phyloP scores from a whole-genome alignment of 2,329 filamentous ascomycete genomes.

The Claviceps sp. region DNA sequence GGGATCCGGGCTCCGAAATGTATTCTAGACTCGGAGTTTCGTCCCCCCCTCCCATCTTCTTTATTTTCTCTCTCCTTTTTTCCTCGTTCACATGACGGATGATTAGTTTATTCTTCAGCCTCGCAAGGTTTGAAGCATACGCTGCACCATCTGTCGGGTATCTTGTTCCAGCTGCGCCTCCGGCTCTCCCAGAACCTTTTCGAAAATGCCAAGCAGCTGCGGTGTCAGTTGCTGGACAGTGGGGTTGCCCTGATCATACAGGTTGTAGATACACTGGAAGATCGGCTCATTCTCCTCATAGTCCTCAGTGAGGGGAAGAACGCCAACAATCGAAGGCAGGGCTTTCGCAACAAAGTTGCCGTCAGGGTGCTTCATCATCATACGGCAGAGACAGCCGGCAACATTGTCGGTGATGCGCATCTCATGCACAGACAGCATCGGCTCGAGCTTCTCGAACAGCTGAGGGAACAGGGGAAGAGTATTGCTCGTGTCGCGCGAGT shows the following conservation, averaged over 20 bases:
- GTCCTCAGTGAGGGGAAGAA: conserved; percentile 82
- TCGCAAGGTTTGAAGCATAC: conserved; percentile 40
- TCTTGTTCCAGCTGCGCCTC: conserved; percentile 64
- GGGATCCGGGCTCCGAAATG: not conserved
- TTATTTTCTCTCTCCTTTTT: not conserved
- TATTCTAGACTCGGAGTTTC: not conserved
- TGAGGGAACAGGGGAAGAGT: conserved; percentile 64
- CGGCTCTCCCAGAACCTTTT: conserved; percentile 57
- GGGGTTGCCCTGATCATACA: conserved; percentile 60
- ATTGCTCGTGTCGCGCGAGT: conserved; percentile 56
- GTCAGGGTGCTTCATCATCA: conserved; percentile 84
- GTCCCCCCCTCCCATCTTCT: not conserved
- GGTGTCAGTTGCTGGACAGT: conserved; percentile 58
- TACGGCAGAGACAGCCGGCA: conserved; percentile 76
- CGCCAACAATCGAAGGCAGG: conserved; percentile 62
- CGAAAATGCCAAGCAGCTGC: conserved; percentile 56
- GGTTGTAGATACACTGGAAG: conserved; percentile 75
- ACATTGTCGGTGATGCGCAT: conserved; percentile 85
- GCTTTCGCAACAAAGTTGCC: conserved; percentile 69
- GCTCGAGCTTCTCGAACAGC: conserved; percentile 77
- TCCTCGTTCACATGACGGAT: not conserved
- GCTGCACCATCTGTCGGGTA: conserved; percentile 52
- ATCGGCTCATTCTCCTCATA: conserved; percentile 94
- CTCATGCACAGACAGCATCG: conserved; percentile 63
- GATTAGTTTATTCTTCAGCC: not conserved